Conservation (phyloP, 2,329 filamentous ascomycete species). For the Coleophoma crateriformis region DNA sequence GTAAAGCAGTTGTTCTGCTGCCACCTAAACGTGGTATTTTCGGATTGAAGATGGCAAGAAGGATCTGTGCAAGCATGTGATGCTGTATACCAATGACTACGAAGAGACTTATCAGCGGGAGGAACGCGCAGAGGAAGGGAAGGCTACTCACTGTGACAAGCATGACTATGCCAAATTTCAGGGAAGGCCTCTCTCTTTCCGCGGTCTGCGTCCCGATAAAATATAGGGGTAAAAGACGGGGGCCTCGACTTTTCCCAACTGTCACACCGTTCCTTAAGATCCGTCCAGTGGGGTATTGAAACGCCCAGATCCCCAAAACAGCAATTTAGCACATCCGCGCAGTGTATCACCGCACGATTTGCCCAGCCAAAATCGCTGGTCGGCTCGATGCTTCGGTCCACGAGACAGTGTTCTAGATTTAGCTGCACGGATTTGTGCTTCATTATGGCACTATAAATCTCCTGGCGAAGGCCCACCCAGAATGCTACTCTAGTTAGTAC, state of each 20-base stretch:
- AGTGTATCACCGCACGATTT: conserved; percentile 55
- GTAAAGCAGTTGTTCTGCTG: not conserved
- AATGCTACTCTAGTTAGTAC: conserved; percentile 29
- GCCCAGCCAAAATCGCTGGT: conserved; percentile 51
- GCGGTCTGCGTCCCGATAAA: conserved; percentile 31
- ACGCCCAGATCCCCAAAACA: conserved; percentile 45
- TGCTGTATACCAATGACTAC: conserved; percentile 55
- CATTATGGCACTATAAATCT: conserved; percentile 51
- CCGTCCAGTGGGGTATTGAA: conserved; percentile 31
- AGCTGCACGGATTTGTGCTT: conserved; percentile 35
- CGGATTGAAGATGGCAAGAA: conserved; percentile 51
- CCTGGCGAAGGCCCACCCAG: conserved; percentile 52
- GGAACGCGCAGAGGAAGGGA: not conserved
- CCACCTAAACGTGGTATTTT: conserved; percentile 42
- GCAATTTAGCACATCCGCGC: conserved; percentile 58
- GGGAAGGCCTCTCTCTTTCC: conserved; percentile 41
- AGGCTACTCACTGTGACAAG: conserved; percentile 41
- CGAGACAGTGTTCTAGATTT: conserved; percentile 42
- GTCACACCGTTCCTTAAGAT: conserved; percentile 38
- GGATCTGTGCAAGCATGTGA: conserved; percentile 50
- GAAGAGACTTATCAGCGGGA: not conserved
- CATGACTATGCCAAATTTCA: conserved; percentile 49
- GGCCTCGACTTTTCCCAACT: conserved; percentile 43
- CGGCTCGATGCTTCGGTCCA: conserved; percentile 42
- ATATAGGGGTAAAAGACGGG: conserved; percentile 49